Evolutionary conservation across 2,329 filamentous ascomycete genomes (phyloP).

Genomic region (Torrubiellomyces zombiae): DNA sequence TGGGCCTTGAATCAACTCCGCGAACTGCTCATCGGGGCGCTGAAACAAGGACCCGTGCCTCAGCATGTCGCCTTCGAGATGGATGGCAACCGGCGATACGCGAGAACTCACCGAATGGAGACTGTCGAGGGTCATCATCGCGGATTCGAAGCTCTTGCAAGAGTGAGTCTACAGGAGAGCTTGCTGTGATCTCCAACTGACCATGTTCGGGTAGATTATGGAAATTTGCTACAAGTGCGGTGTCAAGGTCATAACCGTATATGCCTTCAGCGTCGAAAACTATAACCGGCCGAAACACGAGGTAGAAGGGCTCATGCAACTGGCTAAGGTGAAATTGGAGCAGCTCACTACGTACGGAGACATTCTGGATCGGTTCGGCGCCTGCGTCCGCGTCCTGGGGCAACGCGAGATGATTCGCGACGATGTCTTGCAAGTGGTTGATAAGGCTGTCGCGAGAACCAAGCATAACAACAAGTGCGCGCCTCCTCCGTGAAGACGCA

Average conservation of each 20-base stretch:
- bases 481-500: not conserved
- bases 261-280: slow-evolving; percentile 98
- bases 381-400: slow-evolving; percentile 69
- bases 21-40: slow-evolving; percentile 71
- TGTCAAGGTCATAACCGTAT: slow-evolving; percentile 92
- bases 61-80: slow-evolving; percentile 98
- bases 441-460: slow-evolving; percentile 73
- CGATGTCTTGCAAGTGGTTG: slow-evolving; percentile 78
- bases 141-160: slow-evolving; percentile 86
- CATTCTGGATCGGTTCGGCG: slow-evolving; percentile 81
- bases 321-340: slow-evolving; percentile 86
- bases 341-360: slow-evolving; percentile 90
- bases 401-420: slow-evolving; percentile 68
- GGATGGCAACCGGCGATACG: slow-evolving; percentile 94
- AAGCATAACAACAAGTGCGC: slow-evolving; percentile 65
- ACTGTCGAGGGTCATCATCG: slow-evolving; percentile 91
- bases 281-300: slow-evolving; percentile 95
- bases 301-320: slow-evolving; percentile 91
- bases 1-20: slow-evolving; percentile 67
- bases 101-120: slow-evolving; percentile 79
- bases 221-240: slow-evolving; percentile 98
- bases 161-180: slow-evolving; percentile 47
- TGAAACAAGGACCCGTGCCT: slow-evolving; percentile 82
- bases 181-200: not conserved
- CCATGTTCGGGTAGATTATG: slow-evolving; percentile 48